Conservation (phyloP, 1,139 yeast genomes). For the Taphrina confusa region DNA sequence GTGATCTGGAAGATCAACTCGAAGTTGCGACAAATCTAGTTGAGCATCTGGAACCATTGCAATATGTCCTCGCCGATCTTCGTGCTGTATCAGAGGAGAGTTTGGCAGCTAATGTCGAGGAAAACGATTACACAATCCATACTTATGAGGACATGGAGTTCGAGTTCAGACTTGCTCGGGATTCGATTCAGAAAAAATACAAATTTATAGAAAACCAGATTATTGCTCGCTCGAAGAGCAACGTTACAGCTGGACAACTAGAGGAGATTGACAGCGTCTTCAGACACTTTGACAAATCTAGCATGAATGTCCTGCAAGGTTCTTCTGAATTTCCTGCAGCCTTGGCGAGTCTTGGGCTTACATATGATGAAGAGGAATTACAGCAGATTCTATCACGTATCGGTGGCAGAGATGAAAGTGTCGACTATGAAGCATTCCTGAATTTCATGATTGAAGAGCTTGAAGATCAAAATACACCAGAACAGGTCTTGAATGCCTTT, state of each 20-base stretch:
- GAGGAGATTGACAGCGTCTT: slow-evolving; percentile 52
- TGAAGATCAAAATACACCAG: slow-evolving; percentile 50
- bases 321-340: slow-evolving; percentile 49
- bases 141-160: slow-evolving; percentile 50
- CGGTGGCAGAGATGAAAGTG: slow-evolving; percentile 40
- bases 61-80: slow-evolving; percentile 43
- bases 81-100: slow-evolving; percentile 44
- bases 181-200: slow-evolving; percentile 48
- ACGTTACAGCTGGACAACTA: slow-evolving; percentile 50
- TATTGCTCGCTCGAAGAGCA: slow-evolving; percentile 49
- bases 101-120: slow-evolving; percentile 49
- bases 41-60: slow-evolving; percentile 47
- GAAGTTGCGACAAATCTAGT: slow-evolving; percentile 45
- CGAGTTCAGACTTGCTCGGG: slow-evolving; percentile 49
- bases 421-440: slow-evolving; percentile 49
- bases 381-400: slow-evolving; percentile 47
- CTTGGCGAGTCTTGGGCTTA: slow-evolving; percentile 49
- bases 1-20: slow-evolving; percentile 49
- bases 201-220: slow-evolving; percentile 50
- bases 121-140: slow-evolving; percentile 50
- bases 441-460: slow-evolving; percentile 50
- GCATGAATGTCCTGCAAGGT: slow-evolving; percentile 46
- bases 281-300: slow-evolving; percentile 49
- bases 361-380: slow-evolving; percentile 48
- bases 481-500: slow-evolving; percentile 50